A percentile compares a stretch with the other conserved stretches of the same genome.
These are phyloP conservation scores for Exophiala spinifera DNA, from an alignment of 2,329 filamentous ascomycete genomes.

Conservation along the genomic window DNA sequence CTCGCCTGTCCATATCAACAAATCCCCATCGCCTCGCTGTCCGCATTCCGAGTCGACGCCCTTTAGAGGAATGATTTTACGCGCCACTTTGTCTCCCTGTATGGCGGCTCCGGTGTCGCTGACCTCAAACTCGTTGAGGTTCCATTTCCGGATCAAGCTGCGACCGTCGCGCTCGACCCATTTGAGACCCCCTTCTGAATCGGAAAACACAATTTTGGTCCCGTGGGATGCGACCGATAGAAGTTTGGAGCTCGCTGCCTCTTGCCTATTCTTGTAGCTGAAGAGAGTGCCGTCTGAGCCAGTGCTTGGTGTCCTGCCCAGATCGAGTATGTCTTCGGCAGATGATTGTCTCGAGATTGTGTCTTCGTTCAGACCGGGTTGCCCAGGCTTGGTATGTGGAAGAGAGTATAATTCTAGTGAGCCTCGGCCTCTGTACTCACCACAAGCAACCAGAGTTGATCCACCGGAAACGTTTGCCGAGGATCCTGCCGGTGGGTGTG, in stretches of 20 bases:
- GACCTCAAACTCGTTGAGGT: constrained; percentile 51
- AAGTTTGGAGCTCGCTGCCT: constrained; percentile 74
- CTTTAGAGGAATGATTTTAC: constrained; percentile 34
- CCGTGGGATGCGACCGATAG: constrained; percentile 80
- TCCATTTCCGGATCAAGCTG: constrained; percentile 50
- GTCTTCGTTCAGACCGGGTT: not conserved
- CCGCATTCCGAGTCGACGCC: constrained; percentile 53
- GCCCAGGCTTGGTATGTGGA: constrained; percentile 32
- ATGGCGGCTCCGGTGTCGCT: constrained; percentile 10
- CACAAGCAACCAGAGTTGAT: constrained; percentile 73
- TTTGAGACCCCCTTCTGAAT: constrained; percentile 78
- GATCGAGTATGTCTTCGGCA: constrained; percentile 9
- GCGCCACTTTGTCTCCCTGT: constrained; percentile 19
- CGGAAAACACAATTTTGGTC: constrained; percentile 75
- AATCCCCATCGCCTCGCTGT: constrained; percentile 69
- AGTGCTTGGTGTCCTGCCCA: not conserved
- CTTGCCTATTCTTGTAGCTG: constrained; percentile 74
- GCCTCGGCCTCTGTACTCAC: constrained; percentile 88
- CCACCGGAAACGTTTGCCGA: constrained; percentile 36
- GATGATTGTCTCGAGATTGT: not conserved
- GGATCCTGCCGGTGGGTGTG: constrained; percentile 61
- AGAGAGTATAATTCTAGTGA: constrained; percentile 79
- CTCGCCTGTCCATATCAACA: constrained; percentile 86
- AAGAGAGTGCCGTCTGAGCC: constrained; percentile 32
- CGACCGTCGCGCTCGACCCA: constrained; percentile 86